phyloP scores from a whole-genome alignment of 768 basidiomycete species.

The Suillus occidentalis region DNA sequence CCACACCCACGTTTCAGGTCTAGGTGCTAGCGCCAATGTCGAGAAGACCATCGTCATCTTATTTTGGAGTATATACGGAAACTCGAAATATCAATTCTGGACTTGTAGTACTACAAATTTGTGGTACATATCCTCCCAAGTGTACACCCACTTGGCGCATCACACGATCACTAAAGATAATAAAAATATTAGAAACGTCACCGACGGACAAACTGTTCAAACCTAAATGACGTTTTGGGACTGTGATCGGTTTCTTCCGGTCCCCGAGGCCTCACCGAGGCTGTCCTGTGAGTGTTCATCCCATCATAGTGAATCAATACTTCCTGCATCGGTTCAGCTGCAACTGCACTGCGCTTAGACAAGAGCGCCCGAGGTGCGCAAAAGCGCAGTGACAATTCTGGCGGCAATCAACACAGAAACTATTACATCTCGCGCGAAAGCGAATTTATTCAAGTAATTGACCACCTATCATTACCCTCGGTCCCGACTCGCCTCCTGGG shows the following conservation, averaged over 20 bases:
- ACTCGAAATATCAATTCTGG: neutral
- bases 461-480: slow-evolving; percentile 52
- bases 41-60: neutral
- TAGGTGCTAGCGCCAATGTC: neutral
- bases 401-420: slow-evolving; percentile 47
- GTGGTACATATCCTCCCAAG: neutral
- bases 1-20: neutral
- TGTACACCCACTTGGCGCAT: neutral
- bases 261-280: no score
- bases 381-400: slow-evolving; percentile 38
- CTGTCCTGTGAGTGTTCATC: no score
- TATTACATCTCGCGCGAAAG: slow-evolving; percentile 35
- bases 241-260: neutral
- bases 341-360: neutral
- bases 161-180: neutral
- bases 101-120: neutral
- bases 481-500: slow-evolving; percentile 50
- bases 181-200: neutral
- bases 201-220: neutral
- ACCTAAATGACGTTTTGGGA: neutral
- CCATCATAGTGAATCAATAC: no score
- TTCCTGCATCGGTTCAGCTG: neutral
- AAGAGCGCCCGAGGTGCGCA: neutral
- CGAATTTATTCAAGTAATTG: slow-evolving; percentile 35
- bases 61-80: neutral